These are phyloP conservation scores for Periglandula ipomoeae DNA, from an alignment of 2,329 filamentous ascomycete genomes.

Conservation along the genomic window DNA sequence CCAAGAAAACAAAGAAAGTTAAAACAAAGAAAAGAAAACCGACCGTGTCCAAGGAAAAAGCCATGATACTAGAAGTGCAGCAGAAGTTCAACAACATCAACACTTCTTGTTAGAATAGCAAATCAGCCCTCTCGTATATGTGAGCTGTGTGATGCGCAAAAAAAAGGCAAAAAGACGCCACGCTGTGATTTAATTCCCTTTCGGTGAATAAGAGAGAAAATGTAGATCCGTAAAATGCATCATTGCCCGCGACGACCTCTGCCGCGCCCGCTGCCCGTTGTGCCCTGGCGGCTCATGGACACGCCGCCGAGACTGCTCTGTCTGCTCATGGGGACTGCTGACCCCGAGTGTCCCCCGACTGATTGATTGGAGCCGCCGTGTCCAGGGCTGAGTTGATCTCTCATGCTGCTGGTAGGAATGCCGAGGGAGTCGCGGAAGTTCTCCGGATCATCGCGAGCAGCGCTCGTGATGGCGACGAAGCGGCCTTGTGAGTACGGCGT, in stretches of 20 bases:
- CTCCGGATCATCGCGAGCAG: conserved; percentile 38
- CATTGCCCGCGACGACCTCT: conserved; percentile 26
- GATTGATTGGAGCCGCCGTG: conserved; percentile 14
- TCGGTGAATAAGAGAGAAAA: background rate
- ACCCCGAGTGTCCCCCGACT: conserved; percentile 21
- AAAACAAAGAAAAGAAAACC: background rate
- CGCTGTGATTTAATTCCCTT: background rate
- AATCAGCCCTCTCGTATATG: too few species aligned
- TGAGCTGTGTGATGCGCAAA: background rate
- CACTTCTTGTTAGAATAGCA: too few species aligned
- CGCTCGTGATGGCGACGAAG: conserved; percentile 39
- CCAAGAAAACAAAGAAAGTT: background rate
- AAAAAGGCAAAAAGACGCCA: background rate
- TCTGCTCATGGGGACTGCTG: conserved; percentile 41
- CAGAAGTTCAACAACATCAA: background rate
- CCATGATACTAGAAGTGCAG: background rate
- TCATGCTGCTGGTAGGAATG: conserved; percentile 33
- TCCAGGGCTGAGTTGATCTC: conserved; percentile 29
- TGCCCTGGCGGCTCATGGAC: conserved; percentile 47
- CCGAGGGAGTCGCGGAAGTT: conserved; percentile 40
- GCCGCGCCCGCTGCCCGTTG: conserved; percentile 39
- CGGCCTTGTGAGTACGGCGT: conserved; percentile 36
- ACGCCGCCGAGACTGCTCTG: conserved; percentile 47
- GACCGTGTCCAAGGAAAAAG: background rate
- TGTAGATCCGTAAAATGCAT: background rate